These are phyloP conservation scores for Opeltia flavorubescens DNA, from an alignment of 495 filamentous ascomycete genomes.

Conservation along the genomic window DNA sequence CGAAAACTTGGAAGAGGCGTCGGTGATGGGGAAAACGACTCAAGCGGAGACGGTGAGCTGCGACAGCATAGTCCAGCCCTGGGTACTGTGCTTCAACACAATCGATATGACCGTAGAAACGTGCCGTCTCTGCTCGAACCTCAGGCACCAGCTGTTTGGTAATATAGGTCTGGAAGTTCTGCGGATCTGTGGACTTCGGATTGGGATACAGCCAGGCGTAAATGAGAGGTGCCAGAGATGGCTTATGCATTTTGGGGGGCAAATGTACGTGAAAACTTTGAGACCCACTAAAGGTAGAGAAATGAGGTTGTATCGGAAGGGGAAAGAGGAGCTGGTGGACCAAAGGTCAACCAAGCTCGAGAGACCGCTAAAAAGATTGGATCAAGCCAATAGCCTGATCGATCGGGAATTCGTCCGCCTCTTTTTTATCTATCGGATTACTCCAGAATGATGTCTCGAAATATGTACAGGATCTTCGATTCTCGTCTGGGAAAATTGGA, in stretches of 20 bases:
- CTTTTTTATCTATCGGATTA: no score
- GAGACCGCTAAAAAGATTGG: no score
- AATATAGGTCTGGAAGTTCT: slow-evolving; percentile 44
- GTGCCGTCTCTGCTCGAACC: slow-evolving; percentile 70
- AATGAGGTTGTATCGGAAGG: no score
- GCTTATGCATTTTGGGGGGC: slow-evolving; percentile 51
- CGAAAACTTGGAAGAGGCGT: slow-evolving; percentile 69
- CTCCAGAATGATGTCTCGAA: no score
- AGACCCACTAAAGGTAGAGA: no score
- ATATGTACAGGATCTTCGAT: no score
- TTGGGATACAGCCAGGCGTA: slow-evolving; percentile 44
- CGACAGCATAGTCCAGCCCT: slow-evolving; percentile 72
- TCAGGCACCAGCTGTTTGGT: slow-evolving; percentile 66
- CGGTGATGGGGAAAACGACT: slow-evolving; percentile 70
- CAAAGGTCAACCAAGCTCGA: no score
- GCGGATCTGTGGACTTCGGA: slow-evolving; percentile 39
- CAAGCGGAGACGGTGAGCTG: slow-evolving; percentile 70
- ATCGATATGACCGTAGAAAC: slow-evolving; percentile 76
- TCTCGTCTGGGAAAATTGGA: no score
- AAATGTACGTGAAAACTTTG: no score
- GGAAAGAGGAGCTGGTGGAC: no score
- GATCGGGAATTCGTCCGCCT: no score
- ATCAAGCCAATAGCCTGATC: no score
- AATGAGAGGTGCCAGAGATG: slow-evolving; percentile 38
- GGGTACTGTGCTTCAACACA: slow-evolving; percentile 82